Base-by-base conservation (phyloP, 2,329 filamentous ascomycete genomes). In the Tolypocladium album region DNA sequence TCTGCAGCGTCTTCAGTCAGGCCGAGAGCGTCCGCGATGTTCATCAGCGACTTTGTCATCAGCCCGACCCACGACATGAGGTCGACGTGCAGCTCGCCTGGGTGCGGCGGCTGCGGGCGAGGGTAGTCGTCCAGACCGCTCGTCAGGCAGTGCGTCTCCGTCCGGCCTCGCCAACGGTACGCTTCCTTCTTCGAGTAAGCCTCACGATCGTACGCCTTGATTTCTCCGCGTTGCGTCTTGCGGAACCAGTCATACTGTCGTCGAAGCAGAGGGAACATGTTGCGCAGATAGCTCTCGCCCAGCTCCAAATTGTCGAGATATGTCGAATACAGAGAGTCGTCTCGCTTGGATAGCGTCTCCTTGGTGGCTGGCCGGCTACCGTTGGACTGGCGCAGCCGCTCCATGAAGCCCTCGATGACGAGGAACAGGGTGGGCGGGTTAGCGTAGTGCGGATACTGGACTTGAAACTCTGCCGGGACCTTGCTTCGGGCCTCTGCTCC, bases 41-140 rank as follows among this genome's bases (percentile, higher is more conserved):
- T 89, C 67, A 86, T 82, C 59, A 99, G 83, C n/a, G 89, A 88
- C 64, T 88, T 86, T 47, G 90, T 88, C 90, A 97, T 96, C 78
- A 97, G 85, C n/a, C 93, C 94, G 76, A 99, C 89, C 94, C 94
- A 99, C 58, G 90, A 90, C 72, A 99, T 89, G 59, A 97, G 81
- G 74, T 99, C 94, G 38, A 95, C 87, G 72, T 99, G 93, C 57
- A 99, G 82, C 83, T 99, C 94, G 68, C 91, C 93, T 0, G 94
- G 93, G 72, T 97, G 92, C 34, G 94, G 94, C 17, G 94, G 92
- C 73, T 96, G 90, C 11, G 94, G 83, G 56, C 94, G 90, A 57
- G 94, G 94, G 71, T 97, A 99, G 76, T 99, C 94, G 69, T 99
- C 94, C 2, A 99, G 83, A 3, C 94, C 94, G 58, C 92, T 96